These are phyloP conservation scores for Neurospora sp. DNA, from an alignment of 495 filamentous ascomycete species.

Conservation along the genomic window DNA sequence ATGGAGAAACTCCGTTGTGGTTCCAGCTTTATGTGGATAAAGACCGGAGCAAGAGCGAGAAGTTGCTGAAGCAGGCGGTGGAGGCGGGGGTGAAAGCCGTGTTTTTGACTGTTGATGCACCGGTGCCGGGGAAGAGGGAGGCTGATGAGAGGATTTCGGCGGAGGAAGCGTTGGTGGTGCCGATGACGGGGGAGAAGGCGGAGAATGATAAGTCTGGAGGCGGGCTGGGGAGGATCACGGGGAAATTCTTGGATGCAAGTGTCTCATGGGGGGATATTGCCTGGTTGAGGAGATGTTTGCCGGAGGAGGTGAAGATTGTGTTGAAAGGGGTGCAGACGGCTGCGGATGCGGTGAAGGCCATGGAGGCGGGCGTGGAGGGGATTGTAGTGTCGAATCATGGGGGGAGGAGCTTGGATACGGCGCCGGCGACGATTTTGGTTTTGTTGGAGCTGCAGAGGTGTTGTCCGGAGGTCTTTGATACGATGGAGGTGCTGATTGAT, in stretches of 20 bases:
- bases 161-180: constrained; percentile 40
- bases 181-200: constrained; percentile 48
- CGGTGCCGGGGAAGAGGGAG: constrained; percentile 54
- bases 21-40: constrained; percentile 80
- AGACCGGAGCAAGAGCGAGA: constrained; percentile 56
- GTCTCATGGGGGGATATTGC: constrained; percentile 65
- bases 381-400: constrained; percentile 63
- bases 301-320: constrained; percentile 41
- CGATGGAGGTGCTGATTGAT: constrained; percentile 57
- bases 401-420: constrained; percentile 56
- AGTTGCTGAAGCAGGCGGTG: constrained; percentile 46
- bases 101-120: constrained; percentile 59
- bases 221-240: constrained; percentile 63
- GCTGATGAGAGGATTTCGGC: constrained; percentile 46
- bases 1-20: constrained; percentile 41
- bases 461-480: constrained; percentile 49
- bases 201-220: constrained; percentile 61
- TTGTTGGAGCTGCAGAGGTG: constrained; percentile 55
- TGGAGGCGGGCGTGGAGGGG: constrained; percentile 45
- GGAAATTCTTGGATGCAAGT: constrained; percentile 58
- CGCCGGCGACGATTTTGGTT: constrained; percentile 49
- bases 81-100: constrained; percentile 54
- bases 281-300: constrained; percentile 32
- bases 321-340: constrained; percentile 58
- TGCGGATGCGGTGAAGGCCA: constrained; percentile 48